Base-by-base conservation (phyloP, 1,139 yeast genomes). In the Blastobotrys capitulatus region DNA sequence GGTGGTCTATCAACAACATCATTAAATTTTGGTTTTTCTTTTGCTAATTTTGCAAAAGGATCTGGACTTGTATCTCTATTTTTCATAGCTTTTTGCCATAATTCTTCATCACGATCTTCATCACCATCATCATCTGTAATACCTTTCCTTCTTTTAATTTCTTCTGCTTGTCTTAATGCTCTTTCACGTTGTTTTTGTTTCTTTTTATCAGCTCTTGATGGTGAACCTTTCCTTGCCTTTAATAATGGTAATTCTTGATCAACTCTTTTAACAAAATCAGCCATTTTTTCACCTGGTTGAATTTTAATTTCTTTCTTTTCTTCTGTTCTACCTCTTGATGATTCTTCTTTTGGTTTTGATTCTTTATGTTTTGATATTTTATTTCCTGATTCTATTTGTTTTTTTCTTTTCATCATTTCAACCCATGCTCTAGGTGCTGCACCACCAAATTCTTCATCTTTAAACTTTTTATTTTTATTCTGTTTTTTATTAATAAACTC, bases 1-100 rank as follows among this genome's bases (percentile, higher is more conserved):
- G 75, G 75, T 5, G 75, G 75, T 13, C 68, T 58, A 39, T 69
- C 72, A 0, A 65, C 74, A 2, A 69, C 68, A 31, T 71, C 75
- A 8, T 72, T 72, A 49, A 71, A 71, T 56, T 68, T 69, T 32
- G 74, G 72, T 40, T 57, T 56, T n/a, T 52, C 53, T 31, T 63
- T 52, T 36, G 66, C 62, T 22, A 71, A 54, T 15, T 56, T 58
- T 6, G 67, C 69, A 73, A 73, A 71, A 1, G 74, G 72, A 54
- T 71, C 75, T 1, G 72, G 72, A 6, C 70, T 66, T 6, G 58
- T 46, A 16, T 64, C 68, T 16, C 71, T 52, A 10, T 32, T 34
- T 60, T 16, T 57, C 57, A 15, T 59, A 61, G 26, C 57, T 60
- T 16, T 54, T 56, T 20, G 37, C 44, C 38, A 42, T 8, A 18